Evolutionary conservation across 257 asterid species (phyloP).

Genomic region (Solanum phureja): DNA sequence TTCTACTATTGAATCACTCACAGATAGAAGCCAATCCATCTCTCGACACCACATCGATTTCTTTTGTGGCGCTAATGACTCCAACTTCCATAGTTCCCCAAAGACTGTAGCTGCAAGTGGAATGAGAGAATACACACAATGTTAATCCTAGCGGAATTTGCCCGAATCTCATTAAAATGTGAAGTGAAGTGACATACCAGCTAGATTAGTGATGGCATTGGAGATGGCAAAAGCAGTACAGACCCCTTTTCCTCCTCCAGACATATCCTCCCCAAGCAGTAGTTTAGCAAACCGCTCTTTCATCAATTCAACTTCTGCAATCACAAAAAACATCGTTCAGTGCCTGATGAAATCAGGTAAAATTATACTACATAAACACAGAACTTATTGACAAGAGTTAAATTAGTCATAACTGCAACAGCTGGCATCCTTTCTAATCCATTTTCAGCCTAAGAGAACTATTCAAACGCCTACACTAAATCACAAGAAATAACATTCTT

Average conservation of each 20-base stretch:
- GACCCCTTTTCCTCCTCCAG: constrained; percentile 96
- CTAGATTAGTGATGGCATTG: constrained; percentile 82
- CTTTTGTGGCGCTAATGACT: constrained; percentile 54
- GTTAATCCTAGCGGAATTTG: background rate
- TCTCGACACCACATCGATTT: constrained; percentile 67
- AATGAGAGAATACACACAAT: background rate
- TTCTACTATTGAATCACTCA: constrained; percentile 82
- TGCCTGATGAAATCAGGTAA: background rate
- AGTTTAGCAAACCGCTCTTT: constrained; percentile 77
- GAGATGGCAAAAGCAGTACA: constrained; percentile 87
- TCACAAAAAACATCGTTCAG: background rate
- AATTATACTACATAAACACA: background rate
- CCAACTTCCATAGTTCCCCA: constrained; percentile 88
- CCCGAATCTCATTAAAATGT: background rate
- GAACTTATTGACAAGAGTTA: background rate
- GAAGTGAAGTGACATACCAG: constrained; percentile 35
- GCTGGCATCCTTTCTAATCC: background rate
- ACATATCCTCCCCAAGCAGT: constrained; percentile 92
- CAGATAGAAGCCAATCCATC: constrained; percentile 93
- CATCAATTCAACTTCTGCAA: constrained; percentile 64
- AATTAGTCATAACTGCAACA: background rate
- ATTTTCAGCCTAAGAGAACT: background rate
- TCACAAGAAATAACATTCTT: background rate
- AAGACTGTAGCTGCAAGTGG: constrained; percentile 56
- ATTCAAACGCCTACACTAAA: background rate